phyloP scores from a whole-genome alignment of 352 stramenopile species.

The Thalassiosira mediterranea region DNA sequence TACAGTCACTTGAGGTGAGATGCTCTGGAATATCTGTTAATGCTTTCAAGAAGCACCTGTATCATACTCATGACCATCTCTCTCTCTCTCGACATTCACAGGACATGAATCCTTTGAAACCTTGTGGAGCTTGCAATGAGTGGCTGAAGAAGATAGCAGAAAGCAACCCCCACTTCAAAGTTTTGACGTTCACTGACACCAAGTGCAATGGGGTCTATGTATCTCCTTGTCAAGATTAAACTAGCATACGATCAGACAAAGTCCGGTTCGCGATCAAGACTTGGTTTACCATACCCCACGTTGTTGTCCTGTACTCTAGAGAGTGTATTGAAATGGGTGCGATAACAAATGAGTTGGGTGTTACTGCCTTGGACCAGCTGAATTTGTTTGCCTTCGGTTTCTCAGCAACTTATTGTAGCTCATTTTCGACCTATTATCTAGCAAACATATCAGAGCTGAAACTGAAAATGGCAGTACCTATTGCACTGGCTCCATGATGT shows the following conservation, averaged over 20 bases:
- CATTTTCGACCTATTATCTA: no score
- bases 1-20: constrained; percentile 50
- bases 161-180: constrained; percentile 95
- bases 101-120: constrained; percentile 95
- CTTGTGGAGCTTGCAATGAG: constrained; percentile 98
- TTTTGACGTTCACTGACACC: constrained; percentile 96
- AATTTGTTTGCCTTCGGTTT: not conserved
- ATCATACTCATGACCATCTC: not conserved
- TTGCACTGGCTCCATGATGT: no score
- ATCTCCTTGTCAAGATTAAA: constrained; percentile 72
- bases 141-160: constrained; percentile 99
- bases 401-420: not conserved
- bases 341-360: not conserved
- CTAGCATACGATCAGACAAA: constrained; percentile 3
- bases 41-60: constrained; percentile 1
- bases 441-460: no score
- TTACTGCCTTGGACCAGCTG: not conserved
- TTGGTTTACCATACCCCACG: not conserved
- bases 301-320: not conserved
- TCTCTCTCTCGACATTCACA: not conserved
- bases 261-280: not conserved
- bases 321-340: not conserved
- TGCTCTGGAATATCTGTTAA: no score
- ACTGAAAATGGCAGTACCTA: no score
- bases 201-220: constrained; percentile 91